phyloP scores from a whole-genome alignment of 176 grass and related monocot species.

The Bromus sterilis region DNA sequence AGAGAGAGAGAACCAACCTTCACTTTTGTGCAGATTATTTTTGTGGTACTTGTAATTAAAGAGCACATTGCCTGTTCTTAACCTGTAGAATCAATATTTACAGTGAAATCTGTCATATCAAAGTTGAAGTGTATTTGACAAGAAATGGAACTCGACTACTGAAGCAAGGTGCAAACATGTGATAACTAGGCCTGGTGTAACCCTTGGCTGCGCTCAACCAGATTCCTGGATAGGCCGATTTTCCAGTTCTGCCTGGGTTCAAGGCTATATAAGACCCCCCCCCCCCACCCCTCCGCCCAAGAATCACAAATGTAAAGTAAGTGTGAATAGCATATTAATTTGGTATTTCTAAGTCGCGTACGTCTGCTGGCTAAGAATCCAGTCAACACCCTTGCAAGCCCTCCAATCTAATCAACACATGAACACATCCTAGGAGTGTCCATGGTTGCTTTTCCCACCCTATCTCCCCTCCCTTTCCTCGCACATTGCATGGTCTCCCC shows the following conservation, averaged over 20 bases:
- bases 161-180: background rate
- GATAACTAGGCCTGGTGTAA: background rate
- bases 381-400: background rate
- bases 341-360: background rate
- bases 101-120: background rate
- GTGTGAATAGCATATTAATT: background rate
- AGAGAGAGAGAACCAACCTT: slow-evolving; percentile 62
- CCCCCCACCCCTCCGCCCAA: background rate
- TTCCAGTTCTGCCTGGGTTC: background rate
- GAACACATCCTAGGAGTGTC: background rate
- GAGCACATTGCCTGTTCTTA: slow-evolving; percentile 81
- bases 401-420: background rate
- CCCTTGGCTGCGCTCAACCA: background rate
- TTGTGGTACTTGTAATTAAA: slow-evolving; percentile 72
- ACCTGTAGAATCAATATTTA: slow-evolving; percentile 28
- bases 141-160: background rate
- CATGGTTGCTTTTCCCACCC: background rate
- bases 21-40: slow-evolving; percentile 47
- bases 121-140: slow-evolving; percentile 2
- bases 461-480: background rate
- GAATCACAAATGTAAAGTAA: background rate
- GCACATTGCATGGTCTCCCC: background rate
- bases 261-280: background rate
- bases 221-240: background rate
- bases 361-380: background rate